A percentile compares a stretch with the other conserved stretches of the same genome.
These are phyloP conservation scores for Aureobasidium sp. DNA, from an alignment of 2,329 filamentous ascomycete species.

Conservation along the genomic window DNA sequence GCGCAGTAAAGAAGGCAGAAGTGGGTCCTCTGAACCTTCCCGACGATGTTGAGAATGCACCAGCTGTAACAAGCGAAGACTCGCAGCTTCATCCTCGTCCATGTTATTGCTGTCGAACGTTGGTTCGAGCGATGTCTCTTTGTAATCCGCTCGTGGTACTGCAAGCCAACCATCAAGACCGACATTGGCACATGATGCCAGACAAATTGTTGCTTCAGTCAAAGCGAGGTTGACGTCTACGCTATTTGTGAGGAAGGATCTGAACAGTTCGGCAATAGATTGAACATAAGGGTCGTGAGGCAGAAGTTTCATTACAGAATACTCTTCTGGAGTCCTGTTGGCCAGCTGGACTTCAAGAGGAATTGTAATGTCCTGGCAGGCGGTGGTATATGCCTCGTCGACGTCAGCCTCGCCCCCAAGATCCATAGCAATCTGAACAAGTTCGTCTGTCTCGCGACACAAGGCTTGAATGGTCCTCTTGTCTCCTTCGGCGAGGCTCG, in stretches of 20 bases:
- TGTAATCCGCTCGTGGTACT: slow-evolving; percentile 41
- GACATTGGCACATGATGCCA: slow-evolving; percentile 79
- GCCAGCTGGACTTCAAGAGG: slow-evolving; percentile 27
- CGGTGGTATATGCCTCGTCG: slow-evolving; percentile 61
- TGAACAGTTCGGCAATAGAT: slow-evolving; percentile 53
- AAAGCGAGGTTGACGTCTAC: slow-evolving; percentile 85
- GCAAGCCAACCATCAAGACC: slow-evolving; percentile 86
- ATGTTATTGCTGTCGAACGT: slow-evolving; percentile 32
- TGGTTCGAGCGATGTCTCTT: slow-evolving; percentile 22
- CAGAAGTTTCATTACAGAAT: slow-evolving; percentile 19
- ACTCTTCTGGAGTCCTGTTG: background rate
- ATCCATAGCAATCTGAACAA: slow-evolving; percentile 61
- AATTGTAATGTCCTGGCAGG: slow-evolving; percentile 52
- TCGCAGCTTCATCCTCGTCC: slow-evolving; percentile 30
- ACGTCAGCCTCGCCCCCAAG: slow-evolving; percentile 64
- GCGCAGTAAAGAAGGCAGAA: slow-evolving; percentile 37
- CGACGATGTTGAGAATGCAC: slow-evolving; percentile 32
- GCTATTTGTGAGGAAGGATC: slow-evolving; percentile 80
- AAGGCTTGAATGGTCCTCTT: slow-evolving; percentile 65
- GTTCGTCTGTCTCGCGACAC: slow-evolving; percentile 64
- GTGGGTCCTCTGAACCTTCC: slow-evolving; percentile 31
- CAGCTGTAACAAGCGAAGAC: slow-evolving; percentile 23
- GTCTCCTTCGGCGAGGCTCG: slow-evolving; percentile 40
- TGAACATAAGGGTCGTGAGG: slow-evolving; percentile 53
- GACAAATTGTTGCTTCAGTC: slow-evolving; percentile 73